Evolutionary conservation across 495 filamentous ascomycete species (phyloP).

Genomic region (Elaphomyces granulatus): DNA sequence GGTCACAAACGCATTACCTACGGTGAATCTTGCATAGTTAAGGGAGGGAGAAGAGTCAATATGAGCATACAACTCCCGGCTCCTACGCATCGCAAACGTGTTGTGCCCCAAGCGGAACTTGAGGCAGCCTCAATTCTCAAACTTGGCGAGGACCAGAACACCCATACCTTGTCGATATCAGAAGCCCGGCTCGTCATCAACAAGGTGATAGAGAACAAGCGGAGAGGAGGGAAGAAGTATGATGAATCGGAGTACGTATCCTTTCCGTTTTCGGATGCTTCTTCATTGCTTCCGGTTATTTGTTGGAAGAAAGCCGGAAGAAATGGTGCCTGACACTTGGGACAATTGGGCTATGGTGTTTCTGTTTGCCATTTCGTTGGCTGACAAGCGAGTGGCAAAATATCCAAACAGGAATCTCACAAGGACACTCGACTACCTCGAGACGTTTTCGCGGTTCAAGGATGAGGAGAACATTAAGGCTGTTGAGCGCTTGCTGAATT

Average conservation of each 20-base stretch:
- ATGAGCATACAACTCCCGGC: conserved; percentile 32
- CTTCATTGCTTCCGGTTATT: background rate
- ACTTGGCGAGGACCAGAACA: conserved; percentile 84
- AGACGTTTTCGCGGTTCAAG: conserved; percentile 89
- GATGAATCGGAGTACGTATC: conserved; percentile 34
- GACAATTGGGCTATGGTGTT: too few relatives aligned
- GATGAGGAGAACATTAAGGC: conserved; percentile 85
- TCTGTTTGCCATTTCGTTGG: too few relatives aligned
- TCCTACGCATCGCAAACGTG: conserved; percentile 57
- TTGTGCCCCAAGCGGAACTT: conserved; percentile 64
- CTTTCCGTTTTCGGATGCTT: background rate
- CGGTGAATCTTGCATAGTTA: too few relatives aligned
- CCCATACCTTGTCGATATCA: conserved; percentile 73
- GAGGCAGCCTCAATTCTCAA: conserved; percentile 68
- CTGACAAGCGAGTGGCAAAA: too few relatives aligned
- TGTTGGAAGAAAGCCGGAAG: background rate
- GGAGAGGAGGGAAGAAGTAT: conserved; percentile 31
- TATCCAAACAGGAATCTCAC: conserved; percentile 46
- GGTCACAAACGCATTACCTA: too few relatives aligned
- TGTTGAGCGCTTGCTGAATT: conserved; percentile 66
- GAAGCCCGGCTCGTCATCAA: conserved; percentile 87
- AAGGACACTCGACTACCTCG: conserved; percentile 81
- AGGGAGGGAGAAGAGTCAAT: too few relatives aligned
- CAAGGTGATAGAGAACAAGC: conserved; percentile 57
- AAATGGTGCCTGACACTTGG: background rate